Conservation (phyloP, 305 asterid species). For the Fraxinus greggii region DNA sequence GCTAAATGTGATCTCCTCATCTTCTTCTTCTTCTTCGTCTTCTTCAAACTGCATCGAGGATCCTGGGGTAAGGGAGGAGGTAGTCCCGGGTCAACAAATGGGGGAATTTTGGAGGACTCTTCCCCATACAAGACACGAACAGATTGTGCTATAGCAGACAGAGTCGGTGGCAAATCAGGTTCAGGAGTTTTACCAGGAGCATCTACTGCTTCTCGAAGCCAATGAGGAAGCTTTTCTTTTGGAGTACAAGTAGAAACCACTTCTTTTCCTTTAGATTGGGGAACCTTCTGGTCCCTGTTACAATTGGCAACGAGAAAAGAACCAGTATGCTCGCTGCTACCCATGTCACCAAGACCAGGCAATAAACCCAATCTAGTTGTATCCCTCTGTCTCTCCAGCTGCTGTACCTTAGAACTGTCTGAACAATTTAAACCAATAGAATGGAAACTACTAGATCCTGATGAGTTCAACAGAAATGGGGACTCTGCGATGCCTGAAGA, state of each 20-base stretch:
- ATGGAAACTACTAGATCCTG: slow-evolving; percentile 54
- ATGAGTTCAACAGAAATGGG: slow-evolving; percentile 59
- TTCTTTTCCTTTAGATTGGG: slow-evolving; percentile 59
- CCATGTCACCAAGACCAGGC: slow-evolving; percentile 39
- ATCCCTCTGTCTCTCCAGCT: slow-evolving; percentile 48
- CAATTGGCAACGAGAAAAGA: slow-evolving; percentile 27
- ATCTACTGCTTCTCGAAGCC: slow-evolving; percentile 92
- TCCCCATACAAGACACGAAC: slow-evolving; percentile 78
- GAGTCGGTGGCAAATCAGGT: slow-evolving; percentile 61
- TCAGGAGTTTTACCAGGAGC: slow-evolving; percentile 43
- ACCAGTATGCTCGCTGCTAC: slow-evolving; percentile 41
- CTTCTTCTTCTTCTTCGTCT: slow-evolving; percentile 45
- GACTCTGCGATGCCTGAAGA: slow-evolving; percentile 46
- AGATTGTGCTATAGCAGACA: slow-evolving; percentile 80
- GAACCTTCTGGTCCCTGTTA: slow-evolving; percentile 29
- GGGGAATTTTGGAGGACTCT: slow-evolving; percentile 66
- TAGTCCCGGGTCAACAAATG: slow-evolving; percentile 66
- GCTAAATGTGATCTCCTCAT: slow-evolving; percentile 29
- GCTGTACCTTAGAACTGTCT: slow-evolving; percentile 29
- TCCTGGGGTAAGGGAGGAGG: slow-evolving; percentile 75
- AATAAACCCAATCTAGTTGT: slow-evolving; percentile 40
- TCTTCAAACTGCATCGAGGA: slow-evolving; percentile 57
- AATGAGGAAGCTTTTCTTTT: slow-evolving; percentile 70
- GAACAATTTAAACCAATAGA: slow-evolving; percentile 41
- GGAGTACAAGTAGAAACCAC: slow-evolving; percentile 36